Percentiles rank a stretch among this genome's conserved stretches.
These are phyloP conservation scores for Penicillium macrosclerotiorum DNA, from an alignment of 495 filamentous ascomycete genomes.

Conservation along the genomic window DNA sequence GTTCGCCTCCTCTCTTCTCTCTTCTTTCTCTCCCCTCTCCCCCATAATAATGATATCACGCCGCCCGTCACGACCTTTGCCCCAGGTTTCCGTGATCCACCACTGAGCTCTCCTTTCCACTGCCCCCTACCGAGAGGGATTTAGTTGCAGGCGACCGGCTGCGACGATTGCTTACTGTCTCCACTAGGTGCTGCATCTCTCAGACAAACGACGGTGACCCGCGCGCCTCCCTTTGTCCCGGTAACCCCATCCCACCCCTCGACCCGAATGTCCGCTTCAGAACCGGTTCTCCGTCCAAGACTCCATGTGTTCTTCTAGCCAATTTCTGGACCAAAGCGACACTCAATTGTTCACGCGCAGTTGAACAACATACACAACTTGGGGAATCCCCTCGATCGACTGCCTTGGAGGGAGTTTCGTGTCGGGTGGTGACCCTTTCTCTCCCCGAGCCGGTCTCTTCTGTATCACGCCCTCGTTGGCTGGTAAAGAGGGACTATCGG, in stretches of 20 bases:
- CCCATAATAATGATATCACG: constrained; percentile 29
- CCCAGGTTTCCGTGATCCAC: constrained; percentile 7
- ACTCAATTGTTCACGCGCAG: constrained; percentile 36
- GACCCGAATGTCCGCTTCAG: constrained; percentile 26
- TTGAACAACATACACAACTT: constrained; percentile 31
- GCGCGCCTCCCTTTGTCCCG: constrained; percentile 25
- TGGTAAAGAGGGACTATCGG: constrained; percentile 9
- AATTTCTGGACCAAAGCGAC: constrained; percentile 34
- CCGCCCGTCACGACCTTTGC: constrained; percentile 4
- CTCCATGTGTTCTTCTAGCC: constrained; percentile 50
- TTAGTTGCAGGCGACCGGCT: constrained; percentile 13
- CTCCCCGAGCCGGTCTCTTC: constrained; percentile 24
- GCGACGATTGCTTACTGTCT: constrained; percentile 18
- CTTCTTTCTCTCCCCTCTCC: neutral
- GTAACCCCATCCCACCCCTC: constrained; percentile 20
- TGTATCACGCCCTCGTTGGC: constrained; percentile 12
- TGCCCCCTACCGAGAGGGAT: constrained; percentile 13
- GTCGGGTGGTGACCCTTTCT: constrained; percentile 14
- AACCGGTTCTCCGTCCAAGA: constrained; percentile 29
- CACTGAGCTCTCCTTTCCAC: no score
- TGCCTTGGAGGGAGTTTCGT: constrained; percentile 19
- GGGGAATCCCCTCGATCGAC: constrained; percentile 8
- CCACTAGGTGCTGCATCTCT: constrained; percentile 20
- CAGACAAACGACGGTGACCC: constrained; percentile 31
- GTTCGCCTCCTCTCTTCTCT: constrained; percentile 2